These are phyloP conservation scores for Allantophomopsis cytisporea DNA, from an alignment of 2,329 filamentous ascomycete genomes.

Conservation along the genomic window DNA sequence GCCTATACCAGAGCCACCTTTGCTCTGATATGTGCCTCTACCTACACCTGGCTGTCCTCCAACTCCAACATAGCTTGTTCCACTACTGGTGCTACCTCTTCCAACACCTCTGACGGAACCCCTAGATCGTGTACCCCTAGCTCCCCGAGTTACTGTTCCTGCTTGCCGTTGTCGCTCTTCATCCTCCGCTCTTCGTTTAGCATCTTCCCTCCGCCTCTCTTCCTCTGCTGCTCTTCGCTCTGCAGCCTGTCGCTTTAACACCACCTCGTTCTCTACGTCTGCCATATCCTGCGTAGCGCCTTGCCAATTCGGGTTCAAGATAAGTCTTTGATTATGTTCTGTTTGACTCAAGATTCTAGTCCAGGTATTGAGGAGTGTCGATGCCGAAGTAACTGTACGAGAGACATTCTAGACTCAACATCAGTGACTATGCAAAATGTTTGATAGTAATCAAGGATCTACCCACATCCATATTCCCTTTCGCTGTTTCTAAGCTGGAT, in stretches of 20 bases:
- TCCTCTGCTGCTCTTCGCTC: slow-evolving; percentile 68
- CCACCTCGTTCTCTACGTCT: slow-evolving; percentile 73
- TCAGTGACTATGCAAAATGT: slow-evolving; percentile 1
- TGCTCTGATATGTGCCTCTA: slow-evolving; percentile 16
- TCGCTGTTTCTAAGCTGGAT: slow-evolving; percentile 56
- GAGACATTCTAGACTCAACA: slow-evolving; percentile 53
- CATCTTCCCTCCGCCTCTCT: slow-evolving; percentile 62
- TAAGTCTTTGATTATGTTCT: slow-evolving; percentile 88
- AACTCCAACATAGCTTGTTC: slow-evolving; percentile 23
- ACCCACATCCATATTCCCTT: slow-evolving; percentile 63
- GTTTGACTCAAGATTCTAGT: slow-evolving; percentile 92
- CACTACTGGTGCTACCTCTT: slow-evolving; percentile 3
- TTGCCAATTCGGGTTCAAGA: slow-evolving; percentile 81
- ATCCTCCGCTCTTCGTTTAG: slow-evolving; percentile 48
- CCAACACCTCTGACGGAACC: slow-evolving; percentile 7
- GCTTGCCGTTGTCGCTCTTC: slow-evolving; percentile 32
- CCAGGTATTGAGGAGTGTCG: slow-evolving; percentile 86
- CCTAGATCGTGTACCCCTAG: slow-evolving; percentile 14
- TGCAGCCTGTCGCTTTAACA: slow-evolving; percentile 60
- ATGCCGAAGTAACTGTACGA: slow-evolving; percentile 74
- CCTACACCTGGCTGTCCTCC: slow-evolving; percentile 21
- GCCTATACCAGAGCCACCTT: slow-evolving; percentile 28
- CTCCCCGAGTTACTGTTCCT: slow-evolving; percentile 20
- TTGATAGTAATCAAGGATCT: not conserved
- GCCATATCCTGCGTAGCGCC: slow-evolving; percentile 75